A percentile compares a stretch with the other conserved stretches of the same genome.
Evolutionary conservation across 208 protist species (phyloP).

Genomic region (Leishmania aethiopica): DNA sequence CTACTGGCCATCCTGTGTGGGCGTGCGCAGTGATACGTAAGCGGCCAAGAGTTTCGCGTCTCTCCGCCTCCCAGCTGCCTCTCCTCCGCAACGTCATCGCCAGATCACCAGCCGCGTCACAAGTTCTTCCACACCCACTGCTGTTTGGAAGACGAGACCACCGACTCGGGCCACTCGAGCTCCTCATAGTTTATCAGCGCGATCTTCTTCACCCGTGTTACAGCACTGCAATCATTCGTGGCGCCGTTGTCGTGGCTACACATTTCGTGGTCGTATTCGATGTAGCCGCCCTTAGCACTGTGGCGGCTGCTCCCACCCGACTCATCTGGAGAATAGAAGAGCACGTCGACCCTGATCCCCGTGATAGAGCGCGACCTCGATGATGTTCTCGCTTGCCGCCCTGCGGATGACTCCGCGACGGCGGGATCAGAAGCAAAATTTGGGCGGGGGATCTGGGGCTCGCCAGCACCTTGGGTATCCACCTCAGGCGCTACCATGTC

Average conservation of each 20-base stretch:
- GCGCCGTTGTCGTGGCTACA: neutral
- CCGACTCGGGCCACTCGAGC: slow-evolving; percentile 15
- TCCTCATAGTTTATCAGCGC: slow-evolving; percentile 27
- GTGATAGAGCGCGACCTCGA: neutral
- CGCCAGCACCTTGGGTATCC: neutral
- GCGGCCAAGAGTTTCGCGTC: neutral
- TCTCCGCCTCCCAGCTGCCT: neutral
- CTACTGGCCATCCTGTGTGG: neutral
- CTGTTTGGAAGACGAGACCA: neutral
- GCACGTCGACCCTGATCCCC: slow-evolving; percentile 1
- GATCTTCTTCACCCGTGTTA: neutral
- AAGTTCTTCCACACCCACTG: slow-evolving; percentile 8
- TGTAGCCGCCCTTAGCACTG: neutral
- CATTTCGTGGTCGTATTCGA: neutral
- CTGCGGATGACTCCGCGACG: neutral
- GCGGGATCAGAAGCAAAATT: neutral
- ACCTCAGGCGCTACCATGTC: neutral
- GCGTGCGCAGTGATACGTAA: neutral
- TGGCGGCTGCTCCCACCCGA: neutral
- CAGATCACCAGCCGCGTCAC: neutral
- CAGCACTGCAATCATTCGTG: neutral
- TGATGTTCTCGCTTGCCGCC: neutral
- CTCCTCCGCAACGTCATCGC: neutral
- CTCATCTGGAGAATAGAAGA: neutral
- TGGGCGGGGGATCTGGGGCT: neutral